Evolutionary conservation across 2,329 filamentous ascomycete genomes (phyloP).

Genomic region (Coniella vitis): DNA sequence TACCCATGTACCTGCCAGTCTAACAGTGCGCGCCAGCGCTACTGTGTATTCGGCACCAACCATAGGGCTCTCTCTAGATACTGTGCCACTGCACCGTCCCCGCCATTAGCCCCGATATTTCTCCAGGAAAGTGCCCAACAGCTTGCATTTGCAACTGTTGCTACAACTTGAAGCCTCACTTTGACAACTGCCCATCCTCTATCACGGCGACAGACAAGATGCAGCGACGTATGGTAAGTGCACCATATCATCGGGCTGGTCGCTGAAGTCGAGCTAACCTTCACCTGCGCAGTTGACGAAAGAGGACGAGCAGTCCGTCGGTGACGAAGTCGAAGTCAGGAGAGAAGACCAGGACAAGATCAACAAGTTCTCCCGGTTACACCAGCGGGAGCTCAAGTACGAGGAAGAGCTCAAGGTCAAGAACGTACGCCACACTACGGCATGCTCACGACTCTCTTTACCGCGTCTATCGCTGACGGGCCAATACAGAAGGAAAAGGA

Average conservation of each 20-base stretch:
- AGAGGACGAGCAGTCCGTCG: slow-evolving; percentile 75
- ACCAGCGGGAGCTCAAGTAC: slow-evolving; percentile 73
- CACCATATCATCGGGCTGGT: not conserved
- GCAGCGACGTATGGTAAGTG: slow-evolving; percentile 53
- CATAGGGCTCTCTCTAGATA: no score
- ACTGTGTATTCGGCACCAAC: no score
- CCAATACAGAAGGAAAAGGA: slow-evolving; percentile 85
- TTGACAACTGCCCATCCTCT: not conserved
- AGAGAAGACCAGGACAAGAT: slow-evolving; percentile 98
- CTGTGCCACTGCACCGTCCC: slow-evolving; percentile 13
- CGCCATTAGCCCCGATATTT: slow-evolving; percentile 1
- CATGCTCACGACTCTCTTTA: not conserved
- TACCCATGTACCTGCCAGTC: no score
- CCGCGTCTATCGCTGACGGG: slow-evolving; percentile 12
- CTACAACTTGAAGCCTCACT: not conserved
- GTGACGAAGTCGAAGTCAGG: slow-evolving; percentile 86
- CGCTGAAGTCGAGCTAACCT: slow-evolving; percentile 12
- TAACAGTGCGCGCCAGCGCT: slow-evolving; percentile 3
- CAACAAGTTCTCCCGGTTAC: slow-evolving; percentile 92
- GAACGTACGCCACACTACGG: slow-evolving; percentile 48
- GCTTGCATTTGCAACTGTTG: not conserved
- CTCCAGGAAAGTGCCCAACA: not conserved
- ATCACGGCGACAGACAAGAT: slow-evolving; percentile 26
- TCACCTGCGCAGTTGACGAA: slow-evolving; percentile 65
- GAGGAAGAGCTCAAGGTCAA: slow-evolving; percentile 77